Evolutionary conservation across 345 rosid genomes (phyloP), one percentile per base, ranked within the genome.

Genomic region (Psidium friedrichsthalianum): DNA sequence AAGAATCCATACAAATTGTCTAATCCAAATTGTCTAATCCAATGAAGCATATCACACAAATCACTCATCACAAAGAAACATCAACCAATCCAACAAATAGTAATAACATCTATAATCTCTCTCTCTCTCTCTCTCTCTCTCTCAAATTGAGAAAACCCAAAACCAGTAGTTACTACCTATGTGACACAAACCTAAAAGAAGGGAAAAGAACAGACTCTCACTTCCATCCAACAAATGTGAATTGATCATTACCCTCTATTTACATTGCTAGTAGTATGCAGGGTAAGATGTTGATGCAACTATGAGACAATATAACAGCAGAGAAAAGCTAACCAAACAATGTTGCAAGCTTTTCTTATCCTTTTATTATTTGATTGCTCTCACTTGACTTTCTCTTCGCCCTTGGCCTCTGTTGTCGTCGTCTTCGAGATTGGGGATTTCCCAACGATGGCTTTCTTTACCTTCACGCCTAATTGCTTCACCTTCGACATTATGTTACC

Each of bases 381-480:
- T 92, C 88, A 91, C 87, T 95, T 92, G 82, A 85, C 94, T 83
- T 89, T 89, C 85, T 88, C 88, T 64, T 90, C 95, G 21, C 52
- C 93, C 87, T 92, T 91, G 13, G 91, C 82, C 56, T 95, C 94
- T 32, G 92, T 80, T 9, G 85, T 53, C 40, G 87, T 84, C 42
- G 94, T 87, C 88, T 94, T 95, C 2, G 98, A 90, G 92, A 90
- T 88, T 69, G 96, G 95, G 82, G 98, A 94, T 89, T 93, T 95
- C 51, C 97, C 97, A 14, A 87, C 89, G 47, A 95, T 90, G 40
- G 98, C 98, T 87, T 95, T 95, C 90, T 93, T 94, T 55, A 93
- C 96, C 93, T 94, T 95, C 47, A 92, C 94, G 85, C 94, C 90
- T 32, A 96, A 92, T 14, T 94, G 96, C 69, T 95, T 95, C 86